These are phyloP conservation scores for Globisporangium apiculatum DNA, from an alignment of 352 stramenopile genomes.

Conservation along the genomic window DNA sequence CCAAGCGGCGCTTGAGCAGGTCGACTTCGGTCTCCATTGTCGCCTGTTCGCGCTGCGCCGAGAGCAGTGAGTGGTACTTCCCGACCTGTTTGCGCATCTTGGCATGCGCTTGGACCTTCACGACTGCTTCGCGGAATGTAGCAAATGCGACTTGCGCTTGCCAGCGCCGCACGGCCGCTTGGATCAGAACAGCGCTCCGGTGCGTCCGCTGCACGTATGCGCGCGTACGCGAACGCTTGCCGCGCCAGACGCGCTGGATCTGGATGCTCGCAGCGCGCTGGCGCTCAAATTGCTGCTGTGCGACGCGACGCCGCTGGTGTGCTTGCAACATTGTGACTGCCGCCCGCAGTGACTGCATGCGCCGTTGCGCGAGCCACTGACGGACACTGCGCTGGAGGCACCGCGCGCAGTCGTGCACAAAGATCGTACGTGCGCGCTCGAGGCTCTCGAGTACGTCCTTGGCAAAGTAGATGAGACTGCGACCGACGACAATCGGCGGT, in stretches of 20 bases:
- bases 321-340: slow-evolving; percentile 60
- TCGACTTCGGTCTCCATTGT: slow-evolving; percentile 76
- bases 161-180: slow-evolving; percentile 46
- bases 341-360: slow-evolving; percentile 37
- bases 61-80: slow-evolving; percentile 58
- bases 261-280: slow-evolving; percentile 35
- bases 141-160: slow-evolving; percentile 39
- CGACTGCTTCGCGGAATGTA: slow-evolving; percentile 54
- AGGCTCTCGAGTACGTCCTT: slow-evolving; percentile 90
- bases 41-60: slow-evolving; percentile 56
- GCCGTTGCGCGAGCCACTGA: slow-evolving; percentile 41
- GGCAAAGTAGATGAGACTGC: slow-evolving; percentile 92
- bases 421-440: slow-evolving; percentile 67
- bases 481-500: slow-evolving; percentile 66
- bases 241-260: slow-evolving; percentile 73
- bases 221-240: slow-evolving; percentile 48
- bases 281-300: slow-evolving; percentile 33
- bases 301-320: slow-evolving; percentile 39
- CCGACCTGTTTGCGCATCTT: slow-evolving; percentile 78
- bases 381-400: slow-evolving; percentile 52
- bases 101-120: slow-evolving; percentile 55
- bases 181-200: slow-evolving; percentile 51
- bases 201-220: slow-evolving; percentile 48
- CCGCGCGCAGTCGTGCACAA: slow-evolving; percentile 60
- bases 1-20: slow-evolving; percentile 60